Percentiles rank a stretch among this genome's conserved stretches.
Evolutionary conservation across 768 basidiomycete genomes (phyloP).

Genomic region (Leccinum incarnatum): DNA sequence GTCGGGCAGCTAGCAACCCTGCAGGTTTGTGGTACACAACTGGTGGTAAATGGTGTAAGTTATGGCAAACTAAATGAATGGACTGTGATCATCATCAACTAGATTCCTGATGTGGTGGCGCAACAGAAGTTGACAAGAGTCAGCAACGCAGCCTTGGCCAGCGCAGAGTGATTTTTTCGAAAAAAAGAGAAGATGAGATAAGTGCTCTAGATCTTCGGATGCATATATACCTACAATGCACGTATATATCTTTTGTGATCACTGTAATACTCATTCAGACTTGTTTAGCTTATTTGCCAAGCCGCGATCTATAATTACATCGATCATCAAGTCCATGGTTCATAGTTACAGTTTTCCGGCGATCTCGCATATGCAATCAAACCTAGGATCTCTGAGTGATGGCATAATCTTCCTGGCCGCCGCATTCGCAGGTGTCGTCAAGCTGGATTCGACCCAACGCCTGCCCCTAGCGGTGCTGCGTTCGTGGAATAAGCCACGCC

Average conservation of each 20-base stretch:
- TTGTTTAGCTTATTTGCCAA: too few relatives aligned
- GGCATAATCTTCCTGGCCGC: slow-evolving; percentile 59
- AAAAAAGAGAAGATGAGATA: background rate
- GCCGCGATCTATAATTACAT: background rate
- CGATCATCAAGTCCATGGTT: background rate
- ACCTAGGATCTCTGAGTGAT: slow-evolving; percentile 49
- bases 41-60: too few relatives aligned
- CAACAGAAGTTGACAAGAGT: background rate
- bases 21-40: too few relatives aligned
- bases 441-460: slow-evolving; percentile 44
- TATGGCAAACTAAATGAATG: too few relatives aligned
- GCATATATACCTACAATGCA: too few relatives aligned
- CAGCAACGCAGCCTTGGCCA: background rate
- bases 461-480: slow-evolving; percentile 36
- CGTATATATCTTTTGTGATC: too few relatives aligned
- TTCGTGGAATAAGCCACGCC: slow-evolving; percentile 51
- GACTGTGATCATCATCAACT: too few relatives aligned
- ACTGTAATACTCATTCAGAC: too few relatives aligned
- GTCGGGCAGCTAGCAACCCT: too few relatives aligned
- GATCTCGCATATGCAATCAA: background rate
- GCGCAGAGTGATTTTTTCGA: background rate
- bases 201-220: too few relatives aligned
- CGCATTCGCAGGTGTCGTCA: slow-evolving; percentile 37
- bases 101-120: background rate
- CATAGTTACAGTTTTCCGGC: background rate